A percentile compares a stretch with the other conserved stretches of the same genome.
These are phyloP conservation scores for Penicillium sp. DNA, from an alignment of 2,329 filamentous ascomycete genomes.

Conservation along the genomic window DNA sequence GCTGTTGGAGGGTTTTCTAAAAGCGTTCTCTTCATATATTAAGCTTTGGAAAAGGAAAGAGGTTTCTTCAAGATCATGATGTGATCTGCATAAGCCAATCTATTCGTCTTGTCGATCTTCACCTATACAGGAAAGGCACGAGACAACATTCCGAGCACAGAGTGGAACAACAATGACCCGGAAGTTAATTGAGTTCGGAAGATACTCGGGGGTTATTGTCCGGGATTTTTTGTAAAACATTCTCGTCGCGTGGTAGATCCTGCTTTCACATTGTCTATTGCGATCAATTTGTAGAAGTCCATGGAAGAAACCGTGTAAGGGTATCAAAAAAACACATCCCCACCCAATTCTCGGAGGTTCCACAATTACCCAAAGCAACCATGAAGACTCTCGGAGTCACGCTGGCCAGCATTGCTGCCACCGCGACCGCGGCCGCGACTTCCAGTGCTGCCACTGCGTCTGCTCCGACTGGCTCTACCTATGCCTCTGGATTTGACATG, in stretches of 20 bases:
- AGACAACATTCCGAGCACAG: not conserved
- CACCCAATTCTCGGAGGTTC: not conserved
- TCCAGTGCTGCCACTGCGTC: conserved; percentile 1
- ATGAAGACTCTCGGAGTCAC: not conserved
- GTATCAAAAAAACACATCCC: not conserved
- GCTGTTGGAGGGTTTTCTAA: too few species aligned
- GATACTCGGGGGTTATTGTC: not conserved
- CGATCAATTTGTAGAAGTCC: not conserved
- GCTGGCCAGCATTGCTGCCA: not conserved
- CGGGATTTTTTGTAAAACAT: not conserved
- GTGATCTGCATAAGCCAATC: not conserved
- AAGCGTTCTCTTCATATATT: too few species aligned
- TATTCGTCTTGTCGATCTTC: not conserved
- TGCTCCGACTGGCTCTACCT: conserved; percentile 23
- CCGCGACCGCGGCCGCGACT: not conserved
- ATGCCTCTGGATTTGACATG: conserved; percentile 33
- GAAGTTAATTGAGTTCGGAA: not conserved
- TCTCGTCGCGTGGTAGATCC: not conserved
- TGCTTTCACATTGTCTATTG: not conserved
- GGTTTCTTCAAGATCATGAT: too few species aligned
- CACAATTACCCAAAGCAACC: not conserved
- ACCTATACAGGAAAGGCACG: not conserved
- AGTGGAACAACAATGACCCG: not conserved
- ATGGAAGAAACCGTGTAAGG: not conserved
- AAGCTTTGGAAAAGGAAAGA: too few species aligned